These are phyloP conservation scores for Hortiboletus campestris DNA, from an alignment of 768 basidiomycete species.

Conservation along the genomic window DNA sequence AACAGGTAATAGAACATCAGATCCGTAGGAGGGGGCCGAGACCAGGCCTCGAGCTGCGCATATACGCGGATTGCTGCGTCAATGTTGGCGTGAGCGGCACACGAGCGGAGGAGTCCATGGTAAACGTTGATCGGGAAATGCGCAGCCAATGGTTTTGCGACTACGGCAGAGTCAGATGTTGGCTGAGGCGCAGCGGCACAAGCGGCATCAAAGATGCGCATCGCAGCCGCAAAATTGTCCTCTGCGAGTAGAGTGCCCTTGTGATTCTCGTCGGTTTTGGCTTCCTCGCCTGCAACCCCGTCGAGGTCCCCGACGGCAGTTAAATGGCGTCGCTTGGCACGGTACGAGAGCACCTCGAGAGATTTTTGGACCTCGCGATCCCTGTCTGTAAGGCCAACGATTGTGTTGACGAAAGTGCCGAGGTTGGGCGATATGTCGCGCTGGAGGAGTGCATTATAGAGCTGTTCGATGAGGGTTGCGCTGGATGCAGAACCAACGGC, in stretches of 20 bases:
- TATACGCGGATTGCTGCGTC: constrained; percentile 65
- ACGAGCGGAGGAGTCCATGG: constrained; percentile 56
- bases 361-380: constrained; percentile 60
- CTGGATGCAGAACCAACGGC: constrained; percentile 39
- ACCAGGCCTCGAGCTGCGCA: constrained; percentile 51
- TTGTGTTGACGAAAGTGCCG: constrained; percentile 59
- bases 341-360: constrained; percentile 42
- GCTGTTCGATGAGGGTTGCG: constrained; percentile 57
- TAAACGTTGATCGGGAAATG: constrained; percentile 43
- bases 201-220: constrained; percentile 69
- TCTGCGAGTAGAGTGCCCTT: constrained; percentile 53
- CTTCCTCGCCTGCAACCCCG: constrained; percentile 11
- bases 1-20: constrained; percentile 55
- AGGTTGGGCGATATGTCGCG: constrained; percentile 59
- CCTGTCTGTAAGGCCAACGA: constrained; percentile 61
- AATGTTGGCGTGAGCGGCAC: constrained; percentile 54
- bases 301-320: constrained; percentile 1
- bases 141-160: constrained; percentile 2
- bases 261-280: constrained; percentile 30
- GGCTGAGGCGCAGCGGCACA: constrained; percentile 31
- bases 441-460: constrained; percentile 72
- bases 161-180: constrained; percentile 9
- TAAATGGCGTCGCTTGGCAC: constrained; percentile 35
- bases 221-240: constrained; percentile 66
- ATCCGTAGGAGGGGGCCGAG: constrained; percentile 30